Base-by-base conservation (phyloP, 768 basidiomycete species). In the Lactarius deliciosus region DNA sequence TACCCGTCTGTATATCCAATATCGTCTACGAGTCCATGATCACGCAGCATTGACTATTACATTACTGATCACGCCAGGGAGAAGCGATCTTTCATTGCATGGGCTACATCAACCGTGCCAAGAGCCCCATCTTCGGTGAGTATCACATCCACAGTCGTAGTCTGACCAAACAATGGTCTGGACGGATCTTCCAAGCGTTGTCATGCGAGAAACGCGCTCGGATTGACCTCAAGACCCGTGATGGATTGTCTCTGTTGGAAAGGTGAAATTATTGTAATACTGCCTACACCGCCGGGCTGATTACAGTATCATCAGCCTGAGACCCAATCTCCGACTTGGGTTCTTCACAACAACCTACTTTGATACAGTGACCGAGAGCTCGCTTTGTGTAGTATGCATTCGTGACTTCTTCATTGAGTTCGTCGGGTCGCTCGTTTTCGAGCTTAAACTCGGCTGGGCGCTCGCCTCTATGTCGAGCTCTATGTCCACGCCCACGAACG, bases 281-380 rank as follows among this genome's bases (percentile, higher is more conserved):
- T 25, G 11, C 6, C 50, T 6, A 53, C 50, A 20, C 40, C 3
- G 10, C 22, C 28, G 8, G 25, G 40, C 28, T 32, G 5, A 22
- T 22, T 7, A 15, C 70, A 80, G 28, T 71, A 88, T 91, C 90
- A 74, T 91, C 88, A 1, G 87, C 86, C 72, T n/a, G n/a, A n/a
- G n/a, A n/a, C n/a, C 83, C 86, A 30, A 90, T 77, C 69, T 89
- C 86, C 3, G 85, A 86, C 64, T 85, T 87, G 22, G 83, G 83
- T 75, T 91, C 91, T 18, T 73, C 81, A 72, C 92, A 92, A 60
- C 91, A 80, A 79, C 91, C 89, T 0, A 80, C 86, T 73, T 94
- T 93, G 5, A n/a, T n/a, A n/a, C n/a, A n/a, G 87, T 82, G 3
- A n/a, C 81, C 86, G 16, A 94, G 78, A 58, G 85, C 77, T 43